A percentile compares a stretch with the other conserved stretches of the same genome.
Evolutionary conservation across 1,139 yeast species (phyloP).

Genomic region (Meyerozyma sp.): DNA sequence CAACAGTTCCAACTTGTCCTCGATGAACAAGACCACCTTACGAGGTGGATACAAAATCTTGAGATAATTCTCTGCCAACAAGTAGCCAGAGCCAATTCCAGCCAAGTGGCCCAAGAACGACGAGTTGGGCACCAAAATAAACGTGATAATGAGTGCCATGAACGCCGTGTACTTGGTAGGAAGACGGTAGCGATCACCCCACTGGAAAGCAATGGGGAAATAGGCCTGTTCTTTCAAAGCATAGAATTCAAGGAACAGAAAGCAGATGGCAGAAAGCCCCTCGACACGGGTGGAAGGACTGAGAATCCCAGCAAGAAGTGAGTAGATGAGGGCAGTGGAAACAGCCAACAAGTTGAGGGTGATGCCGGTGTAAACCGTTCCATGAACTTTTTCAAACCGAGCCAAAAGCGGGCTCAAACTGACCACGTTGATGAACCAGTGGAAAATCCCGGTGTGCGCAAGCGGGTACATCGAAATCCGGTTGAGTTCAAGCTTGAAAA

Average conservation of each 20-base stretch:
- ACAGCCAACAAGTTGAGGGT: conserved; percentile 72
- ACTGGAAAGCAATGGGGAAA: conserved; percentile 38
- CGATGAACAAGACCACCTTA: conserved; percentile 61
- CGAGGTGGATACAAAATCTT: conserved; percentile 62
- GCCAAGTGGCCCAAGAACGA: conserved; percentile 71
- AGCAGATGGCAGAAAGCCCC: conserved; percentile 74
- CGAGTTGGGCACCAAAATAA: conserved; percentile 51
- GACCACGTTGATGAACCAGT: conserved; percentile 58
- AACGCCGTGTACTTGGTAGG: conserved; percentile 66
- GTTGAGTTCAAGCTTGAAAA: conserved; percentile 53
- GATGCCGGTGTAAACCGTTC: conserved; percentile 85
- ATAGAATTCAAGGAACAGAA: conserved; percentile 62
- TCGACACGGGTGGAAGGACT: conserved; percentile 52
- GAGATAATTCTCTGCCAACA: conserved; percentile 54
- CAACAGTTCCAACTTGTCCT: conserved; percentile 41
- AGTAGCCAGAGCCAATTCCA: conserved; percentile 36
- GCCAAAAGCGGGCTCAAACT: conserved; percentile 59
- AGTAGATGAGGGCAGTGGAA: conserved; percentile 63
- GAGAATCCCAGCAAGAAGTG: conserved; percentile 48
- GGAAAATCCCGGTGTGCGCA: conserved; percentile 58
- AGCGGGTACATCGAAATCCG: conserved; percentile 72
- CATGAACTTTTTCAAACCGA: conserved; percentile 68
- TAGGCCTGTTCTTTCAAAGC: conserved; percentile 54
- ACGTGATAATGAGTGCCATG: conserved; percentile 42
- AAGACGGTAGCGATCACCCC: conserved; percentile 28